Conservation (phyloP, 345 rosid genomes). For the Litchi chinensis region DNA sequence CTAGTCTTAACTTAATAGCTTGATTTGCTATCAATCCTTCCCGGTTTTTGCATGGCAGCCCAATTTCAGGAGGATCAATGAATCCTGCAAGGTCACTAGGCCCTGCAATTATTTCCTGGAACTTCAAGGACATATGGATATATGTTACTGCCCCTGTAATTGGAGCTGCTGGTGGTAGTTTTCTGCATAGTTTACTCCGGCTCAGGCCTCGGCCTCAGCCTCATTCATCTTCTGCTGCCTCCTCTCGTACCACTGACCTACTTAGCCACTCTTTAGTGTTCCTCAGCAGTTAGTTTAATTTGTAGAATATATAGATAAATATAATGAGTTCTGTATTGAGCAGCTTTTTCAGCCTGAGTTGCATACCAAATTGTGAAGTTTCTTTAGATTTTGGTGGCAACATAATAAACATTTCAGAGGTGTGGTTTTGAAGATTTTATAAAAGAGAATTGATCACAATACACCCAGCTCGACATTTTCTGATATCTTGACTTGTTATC, state of each 20-base stretch:
- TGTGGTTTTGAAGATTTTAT: background rate
- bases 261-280: constrained; percentile 28
- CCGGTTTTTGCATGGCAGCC: constrained; percentile 41
- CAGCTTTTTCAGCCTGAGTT: background rate
- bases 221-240: constrained; percentile 14
- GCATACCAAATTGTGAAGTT: background rate
- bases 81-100: constrained; percentile 94
- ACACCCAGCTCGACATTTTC: background rate
- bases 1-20: background rate
- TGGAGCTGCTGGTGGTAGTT: constrained; percentile 68
- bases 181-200: constrained; percentile 45
- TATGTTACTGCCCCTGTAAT: constrained; percentile 68
- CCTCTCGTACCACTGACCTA: constrained; percentile 36
- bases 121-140: constrained; percentile 72
- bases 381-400: background rate
- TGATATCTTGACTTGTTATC: background rate
- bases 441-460: background rate
- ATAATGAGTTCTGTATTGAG: background rate
- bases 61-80: constrained; percentile 90
- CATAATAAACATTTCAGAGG: background rate
- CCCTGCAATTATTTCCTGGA: constrained; percentile 77
- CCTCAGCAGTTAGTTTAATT: constrained; percentile 1
- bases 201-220: constrained; percentile 31
- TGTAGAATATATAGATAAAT: background rate
- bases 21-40: no score